Conservation (phyloP, 2,329 filamentous ascomycete species). For the Penicillium paneum region DNA sequence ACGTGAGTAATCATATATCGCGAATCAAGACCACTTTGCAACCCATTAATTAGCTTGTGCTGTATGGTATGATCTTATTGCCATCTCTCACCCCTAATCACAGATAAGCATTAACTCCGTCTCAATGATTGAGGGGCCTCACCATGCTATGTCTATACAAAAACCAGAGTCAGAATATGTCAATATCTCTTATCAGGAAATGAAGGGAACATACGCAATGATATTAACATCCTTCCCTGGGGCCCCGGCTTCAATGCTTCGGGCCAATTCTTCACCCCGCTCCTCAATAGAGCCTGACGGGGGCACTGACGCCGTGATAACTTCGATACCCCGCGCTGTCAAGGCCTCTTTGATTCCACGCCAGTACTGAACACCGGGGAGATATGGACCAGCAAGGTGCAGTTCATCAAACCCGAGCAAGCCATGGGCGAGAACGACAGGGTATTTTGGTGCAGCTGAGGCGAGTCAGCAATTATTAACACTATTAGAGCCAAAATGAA, state of each 20-base stretch:
- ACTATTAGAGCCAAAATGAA: not conserved
- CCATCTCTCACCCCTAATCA: conserved; percentile 33
- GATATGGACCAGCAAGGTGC: conserved; percentile 50
- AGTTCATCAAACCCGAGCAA: conserved; percentile 64
- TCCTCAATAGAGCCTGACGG: conserved; percentile 59
- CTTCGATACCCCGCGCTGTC: conserved; percentile 54
- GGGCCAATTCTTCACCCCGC: conserved; percentile 53
- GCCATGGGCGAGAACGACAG: conserved; percentile 63
- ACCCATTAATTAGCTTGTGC: conserved; percentile 15
- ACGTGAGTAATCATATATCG: conserved; percentile 62
- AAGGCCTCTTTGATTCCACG: conserved; percentile 61
- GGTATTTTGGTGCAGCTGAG: conserved; percentile 50
- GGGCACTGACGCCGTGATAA: conserved; percentile 60
- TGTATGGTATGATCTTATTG: conserved; percentile 5
- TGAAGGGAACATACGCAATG: conserved; percentile 52
- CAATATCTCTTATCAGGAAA: not conserved
- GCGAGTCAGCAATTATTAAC: not conserved
- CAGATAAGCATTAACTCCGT: conserved; percentile 11
- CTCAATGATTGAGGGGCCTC: conserved; percentile 11
- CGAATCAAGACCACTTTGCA: conserved; percentile 57
- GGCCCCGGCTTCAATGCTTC: conserved; percentile 53
- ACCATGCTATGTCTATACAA: conserved; percentile 49
- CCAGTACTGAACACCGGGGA: conserved; percentile 63
- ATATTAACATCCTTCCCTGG: conserved; percentile 61
- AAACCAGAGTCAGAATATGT: not conserved